These are phyloP conservation scores for Stenogyne calaminthoides DNA, from an alignment of 305 asterid species.

Conservation along the genomic window DNA sequence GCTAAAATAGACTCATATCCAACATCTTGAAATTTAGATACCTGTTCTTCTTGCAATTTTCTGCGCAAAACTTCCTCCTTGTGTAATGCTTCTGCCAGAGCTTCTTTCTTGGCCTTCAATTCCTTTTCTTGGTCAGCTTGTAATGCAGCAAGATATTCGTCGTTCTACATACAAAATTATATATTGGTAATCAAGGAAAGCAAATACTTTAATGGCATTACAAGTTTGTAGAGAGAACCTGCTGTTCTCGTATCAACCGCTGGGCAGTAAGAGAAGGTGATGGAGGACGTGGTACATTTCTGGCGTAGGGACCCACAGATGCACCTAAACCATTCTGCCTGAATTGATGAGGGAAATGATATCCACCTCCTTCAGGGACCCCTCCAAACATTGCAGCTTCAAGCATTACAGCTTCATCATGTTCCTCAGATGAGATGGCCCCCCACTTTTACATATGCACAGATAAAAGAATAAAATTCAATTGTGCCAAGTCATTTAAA, in stretches of 20 bases:
- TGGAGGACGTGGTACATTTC: conserved; percentile 72
- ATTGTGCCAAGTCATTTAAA: neutral
- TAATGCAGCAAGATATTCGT: conserved; percentile 86
- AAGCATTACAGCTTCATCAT: conserved; percentile 97
- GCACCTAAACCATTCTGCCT: conserved; percentile 61
- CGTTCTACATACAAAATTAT: conserved; percentile 62
- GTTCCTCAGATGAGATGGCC: conserved; percentile 92
- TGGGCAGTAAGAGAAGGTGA: conserved; percentile 96
- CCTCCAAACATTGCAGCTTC: conserved; percentile 99
- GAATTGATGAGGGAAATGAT: conserved; percentile 30
- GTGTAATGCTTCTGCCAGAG: conserved; percentile 71
- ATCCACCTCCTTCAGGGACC: conserved; percentile 60
- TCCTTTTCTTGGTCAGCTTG: conserved; percentile 99
- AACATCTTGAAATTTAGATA: conserved; percentile 30
- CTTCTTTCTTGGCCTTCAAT: conserved; percentile 92
- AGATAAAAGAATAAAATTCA: conserved; percentile 11
- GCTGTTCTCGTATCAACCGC: conserved; percentile 90
- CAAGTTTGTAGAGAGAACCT: conserved; percentile 46
- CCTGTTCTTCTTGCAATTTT: conserved; percentile 77
- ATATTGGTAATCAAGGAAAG: neutral
- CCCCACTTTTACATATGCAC: conserved; percentile 71
- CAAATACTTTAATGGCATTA: neutral
- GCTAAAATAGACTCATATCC: neutral
- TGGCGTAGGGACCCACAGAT: conserved; percentile 47
- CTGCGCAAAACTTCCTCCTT: conserved; percentile 70